A percentile compares a stretch with the other conserved stretches of the same genome.
phyloP scores from a whole-genome alignment of 495 filamentous ascomycete genomes.

The Tuber indicum region DNA sequence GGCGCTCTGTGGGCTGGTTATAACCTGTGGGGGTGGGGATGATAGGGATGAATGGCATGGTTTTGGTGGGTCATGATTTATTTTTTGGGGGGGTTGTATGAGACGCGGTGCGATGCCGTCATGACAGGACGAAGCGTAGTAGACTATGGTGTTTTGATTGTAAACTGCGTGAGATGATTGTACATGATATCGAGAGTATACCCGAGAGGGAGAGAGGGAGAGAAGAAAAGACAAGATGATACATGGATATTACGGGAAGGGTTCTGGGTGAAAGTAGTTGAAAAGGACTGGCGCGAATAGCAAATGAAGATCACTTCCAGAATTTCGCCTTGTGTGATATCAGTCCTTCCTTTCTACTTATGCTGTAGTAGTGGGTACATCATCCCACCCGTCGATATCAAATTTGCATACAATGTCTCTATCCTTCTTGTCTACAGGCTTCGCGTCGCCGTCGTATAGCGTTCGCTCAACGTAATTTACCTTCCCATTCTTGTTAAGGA shows the following conservation, averaged over 20 bases:
- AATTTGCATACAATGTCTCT: conserved; percentile 59
- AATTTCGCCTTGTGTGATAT: not conserved
- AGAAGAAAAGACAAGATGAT: not conserved
- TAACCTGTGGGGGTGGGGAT: not conserved
- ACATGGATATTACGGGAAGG: not conserved
- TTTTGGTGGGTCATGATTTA: not conserved
- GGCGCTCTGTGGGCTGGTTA: not conserved
- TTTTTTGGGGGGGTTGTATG: not conserved
- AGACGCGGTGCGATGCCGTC: not conserved
- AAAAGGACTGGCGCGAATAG: not conserved
- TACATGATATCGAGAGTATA: not conserved
- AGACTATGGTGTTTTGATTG: not conserved
- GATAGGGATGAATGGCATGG: not conserved
- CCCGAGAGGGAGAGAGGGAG: not conserved
- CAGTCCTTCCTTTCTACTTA: not conserved
- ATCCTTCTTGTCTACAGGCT: conserved; percentile 56
- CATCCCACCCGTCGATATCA: conserved; percentile 54
- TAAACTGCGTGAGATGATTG: not conserved
- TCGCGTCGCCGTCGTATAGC: conserved; percentile 63
- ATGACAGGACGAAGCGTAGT: not conserved
- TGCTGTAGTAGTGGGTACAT: not conserved
- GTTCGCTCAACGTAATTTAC: conserved; percentile 79
- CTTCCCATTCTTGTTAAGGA: conserved; percentile 67
- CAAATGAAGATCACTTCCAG: not conserved
- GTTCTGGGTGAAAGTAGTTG: not conserved